A percentile compares a stretch with the other conserved stretches of the same genome.
These are phyloP conservation scores for Trametes punicea DNA, from an alignment of 768 basidiomycete genomes.

Conservation along the genomic window DNA sequence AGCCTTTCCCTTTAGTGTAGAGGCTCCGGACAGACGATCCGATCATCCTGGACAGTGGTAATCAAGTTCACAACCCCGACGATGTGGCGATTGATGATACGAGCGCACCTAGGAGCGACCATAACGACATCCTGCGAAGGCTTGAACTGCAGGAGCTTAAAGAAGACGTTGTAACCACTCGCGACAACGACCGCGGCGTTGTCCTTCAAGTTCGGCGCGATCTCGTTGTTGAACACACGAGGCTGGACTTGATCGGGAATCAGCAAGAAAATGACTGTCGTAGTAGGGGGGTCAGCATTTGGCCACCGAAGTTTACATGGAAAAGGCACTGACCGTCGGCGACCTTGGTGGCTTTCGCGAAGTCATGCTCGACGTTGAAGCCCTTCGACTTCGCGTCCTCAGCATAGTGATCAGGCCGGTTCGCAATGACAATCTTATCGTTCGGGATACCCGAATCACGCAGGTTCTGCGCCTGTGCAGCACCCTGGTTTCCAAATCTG, in stretches of 20 bases:
- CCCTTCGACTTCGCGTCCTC: slow-evolving; percentile 53
- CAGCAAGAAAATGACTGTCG: slow-evolving; percentile 53
- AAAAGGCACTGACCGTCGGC: slow-evolving; percentile 48
- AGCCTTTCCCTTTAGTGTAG: slow-evolving; percentile 57
- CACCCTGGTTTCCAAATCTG: slow-evolving; percentile 65
- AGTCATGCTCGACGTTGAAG: slow-evolving; percentile 56
- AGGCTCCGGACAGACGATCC: slow-evolving; percentile 62
- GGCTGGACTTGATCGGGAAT: slow-evolving; percentile 66
- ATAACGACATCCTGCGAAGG: slow-evolving; percentile 57
- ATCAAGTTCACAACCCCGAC: neutral
- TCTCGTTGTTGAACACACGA: slow-evolving; percentile 53
- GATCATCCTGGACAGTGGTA: slow-evolving; percentile 47
- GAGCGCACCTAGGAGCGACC: slow-evolving; percentile 56
- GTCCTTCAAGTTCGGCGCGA: slow-evolving; percentile 49
- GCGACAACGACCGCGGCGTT: slow-evolving; percentile 52
- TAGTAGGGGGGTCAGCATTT: neutral
- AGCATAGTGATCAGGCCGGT: slow-evolving; percentile 55
- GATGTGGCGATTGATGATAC: neutral
- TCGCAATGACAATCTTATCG: slow-evolving; percentile 57
- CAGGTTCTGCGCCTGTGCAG: slow-evolving; percentile 64
- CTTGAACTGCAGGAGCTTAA: slow-evolving; percentile 52
- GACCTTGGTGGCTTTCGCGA: slow-evolving; percentile 49
- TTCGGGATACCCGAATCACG: slow-evolving; percentile 62
- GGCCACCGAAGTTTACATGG: neutral
- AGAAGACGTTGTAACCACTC: slow-evolving; percentile 66